Evolutionary conservation across 2,329 filamentous ascomycete genomes (phyloP), one percentile per base, ranked within the genome.

Genomic region (Proliferodiscus dingleyae): DNA sequence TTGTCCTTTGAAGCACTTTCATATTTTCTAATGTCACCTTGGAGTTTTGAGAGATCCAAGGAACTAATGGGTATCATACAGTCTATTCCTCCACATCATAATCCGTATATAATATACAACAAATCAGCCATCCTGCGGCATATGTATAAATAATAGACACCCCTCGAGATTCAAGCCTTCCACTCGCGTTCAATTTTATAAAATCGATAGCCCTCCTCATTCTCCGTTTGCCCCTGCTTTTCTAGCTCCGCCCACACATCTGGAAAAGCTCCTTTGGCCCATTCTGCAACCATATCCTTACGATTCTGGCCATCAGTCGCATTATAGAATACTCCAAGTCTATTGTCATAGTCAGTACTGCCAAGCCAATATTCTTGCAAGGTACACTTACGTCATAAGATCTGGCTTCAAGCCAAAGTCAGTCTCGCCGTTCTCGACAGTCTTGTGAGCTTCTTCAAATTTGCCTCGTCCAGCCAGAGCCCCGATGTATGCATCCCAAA

Each of bases 401-500:
- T 85, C 81, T n/a, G 86, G 84, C 51, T 72, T 72, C 46, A 80
- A 72, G 9, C 85, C 87, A 45, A 83, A 77, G 46, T 80, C 78
- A 40, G 71, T 71, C 53, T 84, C 75, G 70, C 87, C 87, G 23
- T 77, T 74, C 54, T 81, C 72, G 34, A 95, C 71, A 26, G 87
- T 70, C 46, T 73, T 69, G 55, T 81, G 78, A 2, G 82, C 82
- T 56, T 85, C 81, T 16, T 87, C 78, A 37, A 87, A 73, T 40
- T 83, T 74, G 19, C 81, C 83, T 53, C 88, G 85, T 3, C 82
- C 81, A 0, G 85, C 87, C 45, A 95, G 65, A 1, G 87, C 87
- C 7, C 81, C 85, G 38, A 86, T 72, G 63, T 95, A 97, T 1
- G 83, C 81, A 16, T 79, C 79, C 66, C 87, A 91, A 10, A 97